phyloP scores from a whole-genome alignment of 2,329 filamentous ascomycete genomes.

The Xylariaceae sp. region DNA sequence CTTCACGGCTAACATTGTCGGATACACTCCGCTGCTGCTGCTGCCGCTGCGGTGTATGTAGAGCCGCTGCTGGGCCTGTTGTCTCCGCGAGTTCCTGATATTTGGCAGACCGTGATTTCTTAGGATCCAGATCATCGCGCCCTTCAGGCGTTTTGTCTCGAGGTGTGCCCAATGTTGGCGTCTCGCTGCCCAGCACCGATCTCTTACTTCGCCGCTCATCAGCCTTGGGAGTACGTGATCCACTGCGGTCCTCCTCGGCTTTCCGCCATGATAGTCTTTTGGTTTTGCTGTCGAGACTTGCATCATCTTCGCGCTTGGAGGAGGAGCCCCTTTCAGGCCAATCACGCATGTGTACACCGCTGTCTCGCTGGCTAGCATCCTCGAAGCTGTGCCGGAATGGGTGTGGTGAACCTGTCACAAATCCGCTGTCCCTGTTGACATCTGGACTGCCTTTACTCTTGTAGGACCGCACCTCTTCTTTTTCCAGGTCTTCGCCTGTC shows the following conservation, averaged over 20 bases:
- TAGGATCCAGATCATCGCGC: constrained; percentile 8
- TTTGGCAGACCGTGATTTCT: constrained; percentile 15
- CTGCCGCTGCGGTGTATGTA: constrained; percentile 14
- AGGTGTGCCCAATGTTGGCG: constrained; percentile 20
- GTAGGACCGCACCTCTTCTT: constrained; percentile 7
- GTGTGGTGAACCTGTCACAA: constrained; percentile 41
- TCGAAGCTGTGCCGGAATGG: constrained; percentile 30
- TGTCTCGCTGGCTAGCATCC: constrained; percentile 43
- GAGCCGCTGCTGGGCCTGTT: constrained; percentile 8
- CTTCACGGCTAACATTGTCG: constrained; percentile 25
- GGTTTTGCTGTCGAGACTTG: constrained; percentile 22
- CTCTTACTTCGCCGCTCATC: constrained; percentile 25
- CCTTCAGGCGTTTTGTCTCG: constrained; percentile 8
- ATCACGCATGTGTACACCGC: constrained; percentile 52
- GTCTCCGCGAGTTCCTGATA: constrained; percentile 13
- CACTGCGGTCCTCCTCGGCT: constrained; percentile 37
- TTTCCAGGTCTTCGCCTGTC: constrained; percentile 41
- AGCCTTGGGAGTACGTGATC: constrained; percentile 29
- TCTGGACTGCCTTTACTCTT: constrained; percentile 19
- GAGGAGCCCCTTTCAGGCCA: constrained; percentile 30
- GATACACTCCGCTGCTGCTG: constrained; percentile 34
- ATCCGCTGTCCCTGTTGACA: constrained; percentile 46
- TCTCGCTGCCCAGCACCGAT: constrained; percentile 21
- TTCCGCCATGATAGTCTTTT: constrained; percentile 30
- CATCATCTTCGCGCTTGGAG: constrained; percentile 17